Percentiles rank a stretch among this genome's conserved stretches.
Evolutionary conservation across 495 filamentous ascomycete species (phyloP).

Genomic region (Xylaria venustula): DNA sequence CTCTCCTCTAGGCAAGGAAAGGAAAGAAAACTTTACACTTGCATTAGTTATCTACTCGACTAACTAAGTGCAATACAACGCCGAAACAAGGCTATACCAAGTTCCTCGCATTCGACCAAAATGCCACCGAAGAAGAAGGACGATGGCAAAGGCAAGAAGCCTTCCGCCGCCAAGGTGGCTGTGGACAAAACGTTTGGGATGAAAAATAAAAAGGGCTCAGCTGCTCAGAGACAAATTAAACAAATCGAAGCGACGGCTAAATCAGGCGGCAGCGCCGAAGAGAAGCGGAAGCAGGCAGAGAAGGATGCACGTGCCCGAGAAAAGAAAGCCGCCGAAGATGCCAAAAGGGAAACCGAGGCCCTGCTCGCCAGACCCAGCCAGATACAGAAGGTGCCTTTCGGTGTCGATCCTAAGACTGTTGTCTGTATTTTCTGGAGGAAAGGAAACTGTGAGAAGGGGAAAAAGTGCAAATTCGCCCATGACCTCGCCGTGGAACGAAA

Average conservation of each 20-base stretch:
- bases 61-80: background rate
- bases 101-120: conserved; percentile 31
- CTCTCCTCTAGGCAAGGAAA: background rate
- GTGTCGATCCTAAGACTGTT: conserved; percentile 98
- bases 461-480: conserved; percentile 97
- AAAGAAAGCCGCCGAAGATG: conserved; percentile 75
- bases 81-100: background rate
- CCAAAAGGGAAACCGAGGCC: conserved; percentile 70
- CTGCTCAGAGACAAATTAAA: conserved; percentile 84
- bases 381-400: conserved; percentile 94
- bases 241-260: conserved; percentile 70
- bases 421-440: conserved; percentile 95
- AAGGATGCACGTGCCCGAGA: conserved; percentile 81
- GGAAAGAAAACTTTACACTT: no score
- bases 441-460: conserved; percentile 94
- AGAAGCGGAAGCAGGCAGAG: conserved; percentile 87
- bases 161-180: conserved; percentile 63
- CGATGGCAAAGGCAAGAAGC: conserved; percentile 63
- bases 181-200: conserved; percentile 99
- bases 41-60: background rate
- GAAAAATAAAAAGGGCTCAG: conserved; percentile 98
- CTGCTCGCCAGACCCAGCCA: conserved; percentile 95
- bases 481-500: conserved; percentile 87
- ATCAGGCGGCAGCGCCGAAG: conserved; percentile 71
- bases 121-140: conserved; percentile 92